Conservation (phyloP, 441 rosid genomes). For the Populus tomentosa region DNA sequence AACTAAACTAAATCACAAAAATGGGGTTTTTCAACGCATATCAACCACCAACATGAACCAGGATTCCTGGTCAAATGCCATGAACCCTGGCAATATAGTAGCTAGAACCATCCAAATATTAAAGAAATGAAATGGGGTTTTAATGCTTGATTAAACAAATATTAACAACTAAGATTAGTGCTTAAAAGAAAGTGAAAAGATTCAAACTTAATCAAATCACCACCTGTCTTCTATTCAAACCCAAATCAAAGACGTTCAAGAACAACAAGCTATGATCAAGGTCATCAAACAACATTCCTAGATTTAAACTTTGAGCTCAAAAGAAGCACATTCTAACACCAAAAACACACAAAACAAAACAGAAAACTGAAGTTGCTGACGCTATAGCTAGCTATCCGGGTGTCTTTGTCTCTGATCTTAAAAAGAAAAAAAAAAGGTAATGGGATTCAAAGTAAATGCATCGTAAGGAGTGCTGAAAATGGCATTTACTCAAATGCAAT, state of each 20-base stretch:
- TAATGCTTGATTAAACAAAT: constrained; percentile 17
- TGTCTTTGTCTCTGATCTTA: neutral
- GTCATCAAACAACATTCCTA: neutral
- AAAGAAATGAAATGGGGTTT: constrained; percentile 19
- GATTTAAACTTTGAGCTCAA: neutral
- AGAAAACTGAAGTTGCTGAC: neutral
- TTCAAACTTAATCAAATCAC: constrained; percentile 11
- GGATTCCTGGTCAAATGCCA: constrained; percentile 20
- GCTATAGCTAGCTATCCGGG: neutral
- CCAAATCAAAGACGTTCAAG: neutral
- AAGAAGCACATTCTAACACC: no score
- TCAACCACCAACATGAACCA: constrained; percentile 11
- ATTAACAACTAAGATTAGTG: neutral
- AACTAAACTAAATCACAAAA: neutral
- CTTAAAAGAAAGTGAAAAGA: constrained; percentile 1
- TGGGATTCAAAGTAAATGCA: neutral
- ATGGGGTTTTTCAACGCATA: neutral
- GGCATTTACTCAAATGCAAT: neutral
- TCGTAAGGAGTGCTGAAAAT: neutral
- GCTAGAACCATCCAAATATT: constrained; percentile 16
- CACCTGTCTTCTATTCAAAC: neutral
- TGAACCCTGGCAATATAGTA: constrained; percentile 3
- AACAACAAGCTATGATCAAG: neutral
- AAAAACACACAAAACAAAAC: neutral
- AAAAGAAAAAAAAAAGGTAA: neutral